Evolutionary conservation across 345 rosid species (phyloP).

Genomic region (Raphanus raphanistrum): DNA sequence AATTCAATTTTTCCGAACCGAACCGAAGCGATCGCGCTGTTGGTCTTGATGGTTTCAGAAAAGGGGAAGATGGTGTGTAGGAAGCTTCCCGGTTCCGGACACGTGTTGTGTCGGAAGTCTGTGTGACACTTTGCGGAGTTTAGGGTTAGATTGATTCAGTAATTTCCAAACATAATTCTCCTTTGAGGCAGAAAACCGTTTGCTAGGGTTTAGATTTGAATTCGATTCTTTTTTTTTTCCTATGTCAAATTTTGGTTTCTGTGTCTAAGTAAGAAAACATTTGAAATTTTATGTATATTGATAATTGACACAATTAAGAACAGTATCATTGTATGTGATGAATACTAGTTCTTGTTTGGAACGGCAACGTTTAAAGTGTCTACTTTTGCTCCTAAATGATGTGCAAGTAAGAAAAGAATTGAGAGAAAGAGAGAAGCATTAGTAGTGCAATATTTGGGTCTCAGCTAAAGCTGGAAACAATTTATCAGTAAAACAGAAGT

Average conservation of each 20-base stretch:
- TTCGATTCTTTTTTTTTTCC: not conserved
- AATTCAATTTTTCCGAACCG: not conserved
- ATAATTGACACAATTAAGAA: not conserved
- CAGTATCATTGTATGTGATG: not conserved
- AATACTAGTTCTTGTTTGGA: not conserved
- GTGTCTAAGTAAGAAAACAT: not conserved
- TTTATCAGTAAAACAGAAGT: constrained; percentile 23
- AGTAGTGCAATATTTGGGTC: constrained; percentile 22
- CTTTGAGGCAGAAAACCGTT: not conserved
- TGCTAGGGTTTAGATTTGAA: not conserved
- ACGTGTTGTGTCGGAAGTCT: not conserved
- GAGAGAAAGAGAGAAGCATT: not conserved
- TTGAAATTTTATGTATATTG: not conserved
- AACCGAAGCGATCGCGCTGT: not conserved
- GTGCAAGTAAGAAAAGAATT: not conserved
- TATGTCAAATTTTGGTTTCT: not conserved
- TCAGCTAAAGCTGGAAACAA: constrained; percentile 29
- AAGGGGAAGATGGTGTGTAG: not conserved
- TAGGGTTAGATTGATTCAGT: not conserved
- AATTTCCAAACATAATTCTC: not conserved
- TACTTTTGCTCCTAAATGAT: not conserved
- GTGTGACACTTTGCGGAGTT: not conserved
- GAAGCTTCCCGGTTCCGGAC: not conserved
- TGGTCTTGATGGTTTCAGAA: not conserved
- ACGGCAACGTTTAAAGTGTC: not conserved